Conservation (phyloP, 108 stramenopile species). For the Nannochloropsis salina region DNA sequence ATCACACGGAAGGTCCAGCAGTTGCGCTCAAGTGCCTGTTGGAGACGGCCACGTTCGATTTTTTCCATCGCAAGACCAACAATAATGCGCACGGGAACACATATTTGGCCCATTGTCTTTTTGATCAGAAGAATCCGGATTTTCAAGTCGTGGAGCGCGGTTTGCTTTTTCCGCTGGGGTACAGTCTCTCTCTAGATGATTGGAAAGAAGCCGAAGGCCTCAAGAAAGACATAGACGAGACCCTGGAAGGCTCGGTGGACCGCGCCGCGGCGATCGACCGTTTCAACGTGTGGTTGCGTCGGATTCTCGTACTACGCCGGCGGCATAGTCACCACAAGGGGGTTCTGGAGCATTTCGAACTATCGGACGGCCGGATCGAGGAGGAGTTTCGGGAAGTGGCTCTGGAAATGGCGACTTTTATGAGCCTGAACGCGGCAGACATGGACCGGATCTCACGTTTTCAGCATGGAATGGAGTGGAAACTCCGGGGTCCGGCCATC, state of each 20-base stretch:
- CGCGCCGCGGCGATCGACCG: not conserved
- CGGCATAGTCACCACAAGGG: not conserved
- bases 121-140: not conserved
- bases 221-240: not conserved
- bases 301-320: not conserved
- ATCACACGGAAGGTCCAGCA: not conserved
- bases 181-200: not conserved
- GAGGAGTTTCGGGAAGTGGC: constrained; percentile 17
- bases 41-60: not conserved
- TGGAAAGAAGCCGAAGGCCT: not conserved
- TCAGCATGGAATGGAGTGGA: not conserved
- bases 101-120: not conserved
- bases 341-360: not conserved
- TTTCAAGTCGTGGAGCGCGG: not conserved
- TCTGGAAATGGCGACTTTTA: not conserved
- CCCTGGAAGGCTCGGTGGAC: not conserved
- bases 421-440: not conserved
- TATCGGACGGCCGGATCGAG: not conserved
- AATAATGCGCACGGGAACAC: not conserved
- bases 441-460: not conserved
- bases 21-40: not conserved
- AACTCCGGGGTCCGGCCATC: not conserved
- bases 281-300: not conserved
- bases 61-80: not conserved
- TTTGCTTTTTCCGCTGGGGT: not conserved